Conservation (phyloP, 2,329 filamentous ascomycete genomes). For the Nothomitra cinnamomea region DNA sequence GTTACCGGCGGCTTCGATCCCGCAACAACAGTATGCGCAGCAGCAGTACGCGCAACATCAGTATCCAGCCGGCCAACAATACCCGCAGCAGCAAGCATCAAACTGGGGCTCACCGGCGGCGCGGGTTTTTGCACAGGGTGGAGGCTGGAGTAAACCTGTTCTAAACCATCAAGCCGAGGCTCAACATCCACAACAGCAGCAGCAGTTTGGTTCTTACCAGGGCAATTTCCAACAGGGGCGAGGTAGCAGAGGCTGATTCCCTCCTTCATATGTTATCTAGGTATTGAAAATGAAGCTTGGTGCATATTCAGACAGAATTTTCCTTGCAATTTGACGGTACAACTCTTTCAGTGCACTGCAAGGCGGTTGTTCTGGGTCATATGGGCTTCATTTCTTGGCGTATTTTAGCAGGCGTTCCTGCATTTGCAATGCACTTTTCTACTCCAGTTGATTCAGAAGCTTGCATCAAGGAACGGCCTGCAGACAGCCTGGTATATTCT, state of each 20-base stretch:
- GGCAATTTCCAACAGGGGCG: background rate
- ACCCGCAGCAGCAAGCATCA: constrained; percentile 9
- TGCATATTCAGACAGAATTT: no score
- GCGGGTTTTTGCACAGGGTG: constrained; percentile 19
- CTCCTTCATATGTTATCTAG: background rate
- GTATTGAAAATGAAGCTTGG: no score
- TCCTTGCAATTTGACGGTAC: no score
- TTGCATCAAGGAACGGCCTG: no score
- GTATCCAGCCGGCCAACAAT: constrained; percentile 12
- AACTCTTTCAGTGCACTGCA: no score
- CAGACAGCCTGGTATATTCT: no score
- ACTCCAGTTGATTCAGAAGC: no score
- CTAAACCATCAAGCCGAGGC: background rate
- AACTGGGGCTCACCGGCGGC: constrained; percentile 17
- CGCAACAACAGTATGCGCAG: constrained; percentile 1
- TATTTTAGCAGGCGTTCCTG: no score
- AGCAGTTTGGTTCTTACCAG: background rate
- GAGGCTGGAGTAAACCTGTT: constrained; percentile 15
- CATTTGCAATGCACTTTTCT: no score
- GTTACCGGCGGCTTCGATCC: background rate
- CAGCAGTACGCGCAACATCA: background rate
- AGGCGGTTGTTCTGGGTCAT: no score
- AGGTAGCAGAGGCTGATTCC: background rate
- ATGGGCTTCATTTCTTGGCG: no score
- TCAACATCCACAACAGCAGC: constrained; percentile 1